Evolutionary conservation across 2,329 filamentous ascomycete species (phyloP).

Genomic region (Colletotrichum zoysiae): DNA sequence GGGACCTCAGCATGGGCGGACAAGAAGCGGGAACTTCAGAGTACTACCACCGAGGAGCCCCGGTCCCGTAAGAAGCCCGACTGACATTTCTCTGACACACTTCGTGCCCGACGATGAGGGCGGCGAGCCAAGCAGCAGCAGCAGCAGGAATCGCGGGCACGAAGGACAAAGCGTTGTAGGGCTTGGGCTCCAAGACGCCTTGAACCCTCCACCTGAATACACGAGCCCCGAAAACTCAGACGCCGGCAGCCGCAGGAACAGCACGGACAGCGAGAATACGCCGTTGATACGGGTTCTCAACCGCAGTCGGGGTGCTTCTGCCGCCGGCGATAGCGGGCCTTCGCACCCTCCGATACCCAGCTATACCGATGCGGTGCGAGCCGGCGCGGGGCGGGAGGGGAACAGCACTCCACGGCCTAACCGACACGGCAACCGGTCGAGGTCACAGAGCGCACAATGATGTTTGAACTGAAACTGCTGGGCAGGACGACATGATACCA

Average conservation of each 20-base stretch:
- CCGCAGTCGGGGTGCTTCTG: slow-evolving; percentile 64
- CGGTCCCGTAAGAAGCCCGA: slow-evolving; percentile 89
- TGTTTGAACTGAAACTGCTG: slow-evolving; percentile 36
- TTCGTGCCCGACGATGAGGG: slow-evolving; percentile 78
- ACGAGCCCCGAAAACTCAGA: slow-evolving; percentile 74
- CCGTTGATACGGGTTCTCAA: slow-evolving; percentile 65
- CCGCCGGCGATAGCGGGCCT: slow-evolving; percentile 53
- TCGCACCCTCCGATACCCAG: slow-evolving; percentile 79
- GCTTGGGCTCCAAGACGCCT: slow-evolving; percentile 65
- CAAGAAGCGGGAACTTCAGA: slow-evolving; percentile 82
- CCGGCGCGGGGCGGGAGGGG: slow-evolving; percentile 63
- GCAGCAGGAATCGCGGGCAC: slow-evolving; percentile 41
- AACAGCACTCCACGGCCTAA: slow-evolving; percentile 50
- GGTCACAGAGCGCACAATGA: slow-evolving; percentile 43
- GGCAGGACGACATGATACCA: slow-evolving; percentile 40
- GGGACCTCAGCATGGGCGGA: slow-evolving; percentile 76
- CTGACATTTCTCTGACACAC: slow-evolving; percentile 94
- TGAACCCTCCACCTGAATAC: slow-evolving; percentile 78
- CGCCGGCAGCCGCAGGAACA: slow-evolving; percentile 66
- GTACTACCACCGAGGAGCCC: slow-evolving; percentile 84
- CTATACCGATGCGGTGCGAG: slow-evolving; percentile 80
- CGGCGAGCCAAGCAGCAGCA: slow-evolving; percentile 68
- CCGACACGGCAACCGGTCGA: slow-evolving; percentile 40
- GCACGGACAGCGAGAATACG: slow-evolving; percentile 67
- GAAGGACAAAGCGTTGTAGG: slow-evolving; percentile 53